These are phyloP conservation scores for Platanthera zijinensis DNA, from an alignment of 106 monocot genomes.

Conservation along the genomic window DNA sequence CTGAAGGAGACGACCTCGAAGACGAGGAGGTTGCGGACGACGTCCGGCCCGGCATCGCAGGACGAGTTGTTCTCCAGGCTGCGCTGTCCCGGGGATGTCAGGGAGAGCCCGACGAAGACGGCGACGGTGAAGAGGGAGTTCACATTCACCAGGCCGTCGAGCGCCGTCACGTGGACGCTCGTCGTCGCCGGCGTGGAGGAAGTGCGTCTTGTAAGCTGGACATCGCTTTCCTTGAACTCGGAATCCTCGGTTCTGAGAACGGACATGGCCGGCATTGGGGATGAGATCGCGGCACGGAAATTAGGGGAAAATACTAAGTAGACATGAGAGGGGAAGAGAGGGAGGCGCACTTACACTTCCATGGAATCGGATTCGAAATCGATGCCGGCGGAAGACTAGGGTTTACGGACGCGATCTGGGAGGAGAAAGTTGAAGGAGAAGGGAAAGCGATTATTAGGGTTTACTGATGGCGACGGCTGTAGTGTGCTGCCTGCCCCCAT, in stretches of 20 bases:
- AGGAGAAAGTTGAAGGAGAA: too few relatives aligned
- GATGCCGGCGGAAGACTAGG: conserved; percentile 2
- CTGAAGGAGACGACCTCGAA: conserved; percentile 49
- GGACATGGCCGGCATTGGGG: not conserved
- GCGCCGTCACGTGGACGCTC: conserved; percentile 40
- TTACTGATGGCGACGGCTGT: too few relatives aligned
- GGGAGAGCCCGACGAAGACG: conserved; percentile 43
- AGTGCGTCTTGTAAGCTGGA: not conserved
- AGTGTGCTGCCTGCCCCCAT: too few relatives aligned
- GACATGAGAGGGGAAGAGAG: not conserved
- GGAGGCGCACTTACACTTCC: conserved; percentile 1
- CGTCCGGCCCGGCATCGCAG: conserved; percentile 30
- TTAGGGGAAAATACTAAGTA: not conserved
- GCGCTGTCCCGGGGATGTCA: conserved; percentile 23
- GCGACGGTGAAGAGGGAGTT: conserved; percentile 50
- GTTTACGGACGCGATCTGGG: not conserved
- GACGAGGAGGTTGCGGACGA: conserved; percentile 30
- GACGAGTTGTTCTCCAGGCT: conserved; percentile 21
- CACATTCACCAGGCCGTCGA: conserved; percentile 38
- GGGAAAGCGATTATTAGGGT: too few relatives aligned
- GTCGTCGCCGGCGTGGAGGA: conserved; percentile 8
- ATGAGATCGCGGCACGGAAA: not conserved
- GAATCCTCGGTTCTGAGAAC: conserved; percentile 6
- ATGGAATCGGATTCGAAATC: conserved; percentile 9
- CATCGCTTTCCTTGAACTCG: not conserved